These are phyloP conservation scores for Thielaviopsis musarum DNA, from an alignment of 2,329 filamentous ascomycete genomes.

Conservation along the genomic window DNA sequence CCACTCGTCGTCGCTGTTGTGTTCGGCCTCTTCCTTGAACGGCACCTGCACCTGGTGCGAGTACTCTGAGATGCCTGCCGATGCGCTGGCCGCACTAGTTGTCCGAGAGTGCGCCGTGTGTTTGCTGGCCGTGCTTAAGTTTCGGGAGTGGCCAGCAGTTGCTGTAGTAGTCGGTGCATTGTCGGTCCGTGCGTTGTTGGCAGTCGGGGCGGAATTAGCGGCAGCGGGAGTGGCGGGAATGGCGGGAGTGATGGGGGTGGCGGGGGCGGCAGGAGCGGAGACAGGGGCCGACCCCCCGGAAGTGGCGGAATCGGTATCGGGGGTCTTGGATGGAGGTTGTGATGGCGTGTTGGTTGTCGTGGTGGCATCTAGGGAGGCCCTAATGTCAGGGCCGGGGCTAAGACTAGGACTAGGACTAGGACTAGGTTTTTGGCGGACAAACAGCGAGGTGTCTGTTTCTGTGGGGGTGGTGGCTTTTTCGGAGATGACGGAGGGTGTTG, in stretches of 20 bases:
- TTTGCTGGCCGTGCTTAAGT: constrained; percentile 8
- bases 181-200: not conserved
- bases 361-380: not conserved
- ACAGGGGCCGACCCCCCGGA: not conserved
- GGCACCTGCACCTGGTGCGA: constrained; percentile 65
- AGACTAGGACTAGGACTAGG: not conserved
- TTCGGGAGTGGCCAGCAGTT: constrained; percentile 5
- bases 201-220: not conserved
- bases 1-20: constrained; percentile 57
- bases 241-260: not conserved
- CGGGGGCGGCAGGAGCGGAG: not conserved
- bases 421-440: not conserved
- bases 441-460: not conserved
- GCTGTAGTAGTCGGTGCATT: not conserved
- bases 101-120: constrained; percentile 21
- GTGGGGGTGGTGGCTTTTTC: not conserved
- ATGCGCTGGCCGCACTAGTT: constrained; percentile 23
- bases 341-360: not conserved
- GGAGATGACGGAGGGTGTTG: not conserved
- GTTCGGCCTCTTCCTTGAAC: constrained; percentile 32
- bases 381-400: not conserved
- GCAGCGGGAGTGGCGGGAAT: not conserved
- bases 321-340: constrained; percentile 7
- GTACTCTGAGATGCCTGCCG: constrained; percentile 52
- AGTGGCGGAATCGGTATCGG: not conserved